Conservation (phyloP, 2,329 filamentous ascomycete species). For the Pseudogymnoascus sp. region DNA sequence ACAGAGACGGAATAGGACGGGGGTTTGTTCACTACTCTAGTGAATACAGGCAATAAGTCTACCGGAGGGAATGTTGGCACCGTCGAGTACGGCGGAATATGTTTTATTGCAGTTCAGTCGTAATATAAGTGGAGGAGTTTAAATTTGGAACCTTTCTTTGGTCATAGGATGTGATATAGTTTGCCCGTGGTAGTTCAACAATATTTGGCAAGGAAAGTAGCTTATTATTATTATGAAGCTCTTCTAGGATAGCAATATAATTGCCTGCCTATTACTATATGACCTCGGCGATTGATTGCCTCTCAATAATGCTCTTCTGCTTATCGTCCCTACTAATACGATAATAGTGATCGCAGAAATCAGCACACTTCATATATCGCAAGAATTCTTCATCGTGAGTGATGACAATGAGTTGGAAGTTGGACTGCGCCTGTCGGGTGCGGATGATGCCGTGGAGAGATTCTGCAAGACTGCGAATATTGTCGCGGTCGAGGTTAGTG, state of each 20-base stretch:
- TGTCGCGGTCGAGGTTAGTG: constrained; percentile 91
- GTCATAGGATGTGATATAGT: not conserved
- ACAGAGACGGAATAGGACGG: too few species aligned
- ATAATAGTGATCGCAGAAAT: constrained; percentile 90
- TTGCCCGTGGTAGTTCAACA: not conserved
- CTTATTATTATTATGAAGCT: not conserved
- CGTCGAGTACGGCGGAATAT: not conserved
- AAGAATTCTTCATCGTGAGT: constrained; percentile 98
- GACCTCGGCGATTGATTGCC: constrained; percentile 34
- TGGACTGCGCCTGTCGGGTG: constrained; percentile 72
- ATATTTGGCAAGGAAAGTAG: not conserved
- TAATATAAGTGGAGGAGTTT: not conserved
- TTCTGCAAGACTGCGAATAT: constrained; percentile 81
- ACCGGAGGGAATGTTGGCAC: not conserved
- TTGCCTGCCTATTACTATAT: not conserved
- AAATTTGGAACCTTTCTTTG: not conserved
- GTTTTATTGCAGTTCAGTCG: not conserved
- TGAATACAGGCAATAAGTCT: not conserved
- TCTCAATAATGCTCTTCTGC: constrained; percentile 81
- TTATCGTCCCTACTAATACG: constrained; percentile 72
- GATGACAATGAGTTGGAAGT: constrained; percentile 97
- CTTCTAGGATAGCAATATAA: not conserved
- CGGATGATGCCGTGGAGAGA: constrained; percentile 83
- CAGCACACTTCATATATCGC: constrained; percentile 83
- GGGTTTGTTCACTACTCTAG: not conserved